phyloP scores from a whole-genome alignment of 148 eudicot species.

The Chenopodium album region DNA sequence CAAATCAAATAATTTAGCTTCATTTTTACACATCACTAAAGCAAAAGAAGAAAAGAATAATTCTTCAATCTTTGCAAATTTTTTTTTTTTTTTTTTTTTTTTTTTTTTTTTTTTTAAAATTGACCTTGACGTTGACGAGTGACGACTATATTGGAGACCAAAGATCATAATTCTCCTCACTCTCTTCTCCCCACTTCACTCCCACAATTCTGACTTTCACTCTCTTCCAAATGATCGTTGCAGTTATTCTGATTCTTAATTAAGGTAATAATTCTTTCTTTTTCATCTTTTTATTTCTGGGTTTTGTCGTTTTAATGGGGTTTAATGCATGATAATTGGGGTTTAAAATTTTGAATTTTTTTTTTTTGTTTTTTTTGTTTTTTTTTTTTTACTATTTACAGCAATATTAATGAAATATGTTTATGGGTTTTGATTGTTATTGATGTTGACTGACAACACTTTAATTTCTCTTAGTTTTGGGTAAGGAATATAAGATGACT shows the following conservation, averaged over 20 bases:
- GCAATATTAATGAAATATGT: too few relatives aligned
- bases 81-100: too few relatives aligned
- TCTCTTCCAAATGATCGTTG: not conserved
- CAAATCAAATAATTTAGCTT: not conserved
- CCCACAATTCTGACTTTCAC: not conserved
- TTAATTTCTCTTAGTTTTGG: not conserved
- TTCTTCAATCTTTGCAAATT: not conserved
- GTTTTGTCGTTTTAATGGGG: not conserved
- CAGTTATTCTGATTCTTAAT: not conserved
- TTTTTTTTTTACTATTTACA: not conserved
- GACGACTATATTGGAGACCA: not conserved
- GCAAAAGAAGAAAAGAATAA: not conserved
- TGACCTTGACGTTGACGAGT: constrained; percentile 1
- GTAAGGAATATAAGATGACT: not conserved
- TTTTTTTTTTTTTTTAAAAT: not conserved
- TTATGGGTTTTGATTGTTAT: not conserved
- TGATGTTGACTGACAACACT: not conserved
- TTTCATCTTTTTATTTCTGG: not conserved
- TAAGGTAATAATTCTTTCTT: not conserved
- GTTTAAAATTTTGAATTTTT: not conserved
- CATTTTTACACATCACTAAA: not conserved
- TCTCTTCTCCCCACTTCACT: not conserved
- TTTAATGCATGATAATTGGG: too few relatives aligned
- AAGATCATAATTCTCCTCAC: not conserved
- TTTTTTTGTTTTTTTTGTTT: too few relatives aligned